phyloP scores from a whole-genome alignment of 257 asterid genomes.

The Coffea canephora region DNA sequence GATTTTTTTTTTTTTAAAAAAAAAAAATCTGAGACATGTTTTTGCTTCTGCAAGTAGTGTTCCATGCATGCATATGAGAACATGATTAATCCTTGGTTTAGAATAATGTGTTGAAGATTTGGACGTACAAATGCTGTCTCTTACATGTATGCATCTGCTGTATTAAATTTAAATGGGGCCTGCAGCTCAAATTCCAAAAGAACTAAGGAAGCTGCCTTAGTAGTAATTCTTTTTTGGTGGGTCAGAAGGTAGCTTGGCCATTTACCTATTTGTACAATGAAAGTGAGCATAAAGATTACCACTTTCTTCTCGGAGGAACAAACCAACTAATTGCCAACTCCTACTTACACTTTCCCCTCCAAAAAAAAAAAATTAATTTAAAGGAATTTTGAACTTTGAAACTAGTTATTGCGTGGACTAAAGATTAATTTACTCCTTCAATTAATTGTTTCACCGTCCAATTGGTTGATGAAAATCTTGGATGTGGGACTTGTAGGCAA shows the following conservation, averaged over 20 bases:
- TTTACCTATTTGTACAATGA: too few species aligned
- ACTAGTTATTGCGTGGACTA: not conserved
- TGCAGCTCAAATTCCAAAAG: slow-evolving; percentile 13
- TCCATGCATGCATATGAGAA: not conserved
- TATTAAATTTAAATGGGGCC: not conserved
- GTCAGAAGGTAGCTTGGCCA: not conserved
- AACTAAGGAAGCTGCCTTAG: not conserved
- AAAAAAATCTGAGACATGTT: not conserved
- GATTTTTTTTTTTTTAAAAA: too few species aligned
- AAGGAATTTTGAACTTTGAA: not conserved
- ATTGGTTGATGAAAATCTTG: not conserved
- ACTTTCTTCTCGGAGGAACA: not conserved
- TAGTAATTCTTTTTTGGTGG: not conserved
- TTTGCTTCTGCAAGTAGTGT: not conserved
- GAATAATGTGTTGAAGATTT: not conserved
- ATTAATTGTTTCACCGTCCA: not conserved
- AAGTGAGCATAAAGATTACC: not conserved
- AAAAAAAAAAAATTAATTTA: not conserved
- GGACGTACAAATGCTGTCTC: slow-evolving; percentile 2
- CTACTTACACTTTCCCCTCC: too few species aligned
- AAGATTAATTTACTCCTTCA: not conserved
- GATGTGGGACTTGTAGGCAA: not conserved
- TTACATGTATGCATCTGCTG: not conserved
- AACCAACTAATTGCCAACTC: not conserved
- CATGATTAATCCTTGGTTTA: not conserved